Evolutionary conservation across 768 basidiomycete genomes (phyloP), one percentile per base, ranked within the genome.

Genomic region (Boletus sp.): DNA sequence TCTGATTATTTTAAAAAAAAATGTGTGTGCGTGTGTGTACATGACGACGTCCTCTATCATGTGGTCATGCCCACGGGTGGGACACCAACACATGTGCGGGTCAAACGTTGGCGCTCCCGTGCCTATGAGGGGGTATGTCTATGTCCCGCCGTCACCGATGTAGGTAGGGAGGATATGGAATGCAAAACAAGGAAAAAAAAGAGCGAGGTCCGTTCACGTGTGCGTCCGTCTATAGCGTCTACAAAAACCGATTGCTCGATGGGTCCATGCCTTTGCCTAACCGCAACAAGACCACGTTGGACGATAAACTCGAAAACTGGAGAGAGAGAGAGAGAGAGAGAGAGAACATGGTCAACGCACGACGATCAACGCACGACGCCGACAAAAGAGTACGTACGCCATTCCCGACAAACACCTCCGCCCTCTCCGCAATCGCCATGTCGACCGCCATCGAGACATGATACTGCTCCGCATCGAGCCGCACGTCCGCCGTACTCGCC

Each of bases 401-500:
- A 58, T 84, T 85, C 0, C 83, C 83, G 7, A 84, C 69, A 61
- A 83, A 84, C 39, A 83, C 79, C 59, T 84, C 79, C 1, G 82
- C 82, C 45, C 72, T 70, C 62, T 80, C 75, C 1, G 79, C 83
- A 25, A 85, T 75, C 11, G 76, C 79, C 83, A 85, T 84, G 62
- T 84, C 83, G 35, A 83, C 75, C 1, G 80, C 82, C 64, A 77
- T 77, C 25, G 70, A 72, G 4, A 83, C 79, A 14, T 79, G 66
- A 14, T 60, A 65, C 62, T 84, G 81, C 45, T 75, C 77, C 34
- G 68, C 55, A 53, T 77, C 79, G 25, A 84, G 64, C 40, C 56
- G 57, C n/a, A 74, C 44, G 33, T 78, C 77, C 7, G 69, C 54
- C 14, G 74, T 79, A 10, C 73, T 78, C 50, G 67, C 71, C 43